Conservation (phyloP, 352 stramenopile species). For the Pseudoperonospora humuli region DNA sequence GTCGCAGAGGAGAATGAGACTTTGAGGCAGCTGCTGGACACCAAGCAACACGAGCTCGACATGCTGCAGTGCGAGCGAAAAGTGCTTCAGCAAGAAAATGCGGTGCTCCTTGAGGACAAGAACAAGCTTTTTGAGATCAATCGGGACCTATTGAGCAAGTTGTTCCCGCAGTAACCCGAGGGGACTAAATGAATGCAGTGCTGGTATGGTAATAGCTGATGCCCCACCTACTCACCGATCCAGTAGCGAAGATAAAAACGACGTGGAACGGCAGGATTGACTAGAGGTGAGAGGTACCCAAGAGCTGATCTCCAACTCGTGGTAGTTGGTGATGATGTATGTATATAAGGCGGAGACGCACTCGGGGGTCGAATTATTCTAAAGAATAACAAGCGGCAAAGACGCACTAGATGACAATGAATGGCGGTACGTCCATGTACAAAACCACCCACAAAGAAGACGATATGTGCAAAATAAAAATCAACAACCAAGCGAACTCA, state of each 20-base stretch:
- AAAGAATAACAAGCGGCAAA: constrained; percentile 11
- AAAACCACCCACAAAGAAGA: constrained; percentile 23
- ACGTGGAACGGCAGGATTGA: constrained; percentile 16
- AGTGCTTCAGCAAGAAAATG: constrained; percentile 58
- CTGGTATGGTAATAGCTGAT: not conserved
- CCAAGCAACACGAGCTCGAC: constrained; percentile 52
- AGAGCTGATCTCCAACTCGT: constrained; percentile 3
- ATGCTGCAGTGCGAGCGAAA: constrained; percentile 45
- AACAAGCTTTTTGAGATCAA: constrained; percentile 80
- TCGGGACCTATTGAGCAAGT: constrained; percentile 50
- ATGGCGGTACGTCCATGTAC: constrained; percentile 22
- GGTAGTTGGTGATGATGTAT: constrained; percentile 14
- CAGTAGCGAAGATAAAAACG: constrained; percentile 14
- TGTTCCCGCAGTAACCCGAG: constrained; percentile 49
- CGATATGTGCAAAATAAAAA: constrained; percentile 23
- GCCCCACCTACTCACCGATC: constrained; percentile 3
- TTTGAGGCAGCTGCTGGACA: constrained; percentile 39
- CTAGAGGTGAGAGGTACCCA: constrained; percentile 3
- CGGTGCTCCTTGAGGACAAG: constrained; percentile 59
- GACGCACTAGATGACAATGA: constrained; percentile 4
- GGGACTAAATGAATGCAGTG: not conserved
- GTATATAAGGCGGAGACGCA: constrained; percentile 5
- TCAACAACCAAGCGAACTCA: constrained; percentile 17
- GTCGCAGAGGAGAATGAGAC: constrained; percentile 55
- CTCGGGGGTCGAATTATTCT: constrained; percentile 5